A percentile compares a stretch with the other conserved stretches of the same genome.
phyloP scores from a whole-genome alignment of 2,329 filamentous ascomycete genomes.

The Fusarium napiforme region DNA sequence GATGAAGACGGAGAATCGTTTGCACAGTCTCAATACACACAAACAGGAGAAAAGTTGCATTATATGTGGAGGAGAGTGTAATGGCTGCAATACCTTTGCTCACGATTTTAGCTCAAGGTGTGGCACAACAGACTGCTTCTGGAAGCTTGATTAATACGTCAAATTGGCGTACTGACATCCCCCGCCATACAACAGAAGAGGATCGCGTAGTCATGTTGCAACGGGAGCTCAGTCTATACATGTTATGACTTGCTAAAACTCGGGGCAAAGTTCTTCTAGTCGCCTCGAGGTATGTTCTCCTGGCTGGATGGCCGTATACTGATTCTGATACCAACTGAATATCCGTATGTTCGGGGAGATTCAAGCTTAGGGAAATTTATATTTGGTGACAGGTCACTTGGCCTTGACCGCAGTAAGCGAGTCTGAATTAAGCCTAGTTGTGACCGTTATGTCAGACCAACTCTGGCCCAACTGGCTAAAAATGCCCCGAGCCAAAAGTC shows the following conservation, averaged over 20 bases:
- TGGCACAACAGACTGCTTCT: constrained; percentile 31
- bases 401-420: constrained; percentile 4
- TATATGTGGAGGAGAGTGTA: neutral
- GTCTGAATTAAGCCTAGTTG: constrained; percentile 28
- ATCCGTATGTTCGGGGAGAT: constrained; percentile 9
- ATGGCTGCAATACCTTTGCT: constrained; percentile 9
- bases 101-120: constrained; percentile 9
- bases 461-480: constrained; percentile 36
- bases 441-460: constrained; percentile 32
- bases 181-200: neutral
- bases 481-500: constrained; percentile 40
- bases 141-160: neutral
- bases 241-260: neutral
- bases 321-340: constrained; percentile 15
- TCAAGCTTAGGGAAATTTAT: constrained; percentile 16
- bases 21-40: constrained; percentile 10
- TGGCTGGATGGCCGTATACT: neutral
- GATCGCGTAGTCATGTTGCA: neutral
- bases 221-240: neutral
- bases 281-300: constrained; percentile 1
- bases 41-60: constrained; percentile 7
- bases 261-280: neutral
- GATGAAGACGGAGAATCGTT: constrained; percentile 26
- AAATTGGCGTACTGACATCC: neutral
- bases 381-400: constrained; percentile 25